phyloP scores from a whole-genome alignment of 805 yeast genomes.

The Torulaspora gathmanii region DNA sequence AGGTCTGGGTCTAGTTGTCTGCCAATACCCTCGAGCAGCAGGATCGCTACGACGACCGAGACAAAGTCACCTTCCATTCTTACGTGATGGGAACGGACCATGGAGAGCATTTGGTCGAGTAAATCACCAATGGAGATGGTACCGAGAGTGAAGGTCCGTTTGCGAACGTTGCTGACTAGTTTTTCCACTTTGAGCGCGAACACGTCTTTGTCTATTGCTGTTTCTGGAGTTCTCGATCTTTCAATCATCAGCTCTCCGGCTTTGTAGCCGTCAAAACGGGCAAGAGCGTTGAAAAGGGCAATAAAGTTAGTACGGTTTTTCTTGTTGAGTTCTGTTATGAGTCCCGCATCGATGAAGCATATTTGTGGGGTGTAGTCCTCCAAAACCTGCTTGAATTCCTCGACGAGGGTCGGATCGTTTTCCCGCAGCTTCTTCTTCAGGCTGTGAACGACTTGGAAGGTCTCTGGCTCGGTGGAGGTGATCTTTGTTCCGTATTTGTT shows the following conservation, averaged over 20 bases:
- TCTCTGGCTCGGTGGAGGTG: constrained; percentile 27
- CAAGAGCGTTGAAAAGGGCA: constrained; percentile 80
- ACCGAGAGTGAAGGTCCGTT: constrained; percentile 87
- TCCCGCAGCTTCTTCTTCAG: constrained; percentile 18
- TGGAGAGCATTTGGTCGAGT: constrained; percentile 75
- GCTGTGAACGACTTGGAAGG: constrained; percentile 18
- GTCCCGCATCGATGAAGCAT: constrained; percentile 88
- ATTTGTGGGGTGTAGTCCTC: constrained; percentile 75
- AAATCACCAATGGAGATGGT: constrained; percentile 88
- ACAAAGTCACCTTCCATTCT: constrained; percentile 97
- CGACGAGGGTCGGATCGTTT: constrained; percentile 21
- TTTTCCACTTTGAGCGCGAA: constrained; percentile 85
- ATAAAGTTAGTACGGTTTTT: constrained; percentile 77
- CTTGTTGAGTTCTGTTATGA: constrained; percentile 83
- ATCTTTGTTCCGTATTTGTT: constrained; percentile 33
- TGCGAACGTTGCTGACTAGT: constrained; percentile 73
- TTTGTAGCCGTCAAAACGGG: constrained; percentile 86
- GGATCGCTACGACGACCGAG: constrained; percentile 89
- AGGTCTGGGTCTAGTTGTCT: constrained; percentile 88
- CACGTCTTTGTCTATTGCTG: constrained; percentile 76
- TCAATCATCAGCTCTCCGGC: constrained; percentile 97
- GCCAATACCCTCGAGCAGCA: constrained; percentile 91
- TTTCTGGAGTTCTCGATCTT: constrained; percentile 89
- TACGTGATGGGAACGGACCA: constrained; percentile 94
- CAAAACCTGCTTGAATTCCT: constrained; percentile 47